A percentile compares a stretch with the other conserved stretches of the same genome.
Conservation (phyloP, 257 asterid species). For the Ballota nigra region DNA sequence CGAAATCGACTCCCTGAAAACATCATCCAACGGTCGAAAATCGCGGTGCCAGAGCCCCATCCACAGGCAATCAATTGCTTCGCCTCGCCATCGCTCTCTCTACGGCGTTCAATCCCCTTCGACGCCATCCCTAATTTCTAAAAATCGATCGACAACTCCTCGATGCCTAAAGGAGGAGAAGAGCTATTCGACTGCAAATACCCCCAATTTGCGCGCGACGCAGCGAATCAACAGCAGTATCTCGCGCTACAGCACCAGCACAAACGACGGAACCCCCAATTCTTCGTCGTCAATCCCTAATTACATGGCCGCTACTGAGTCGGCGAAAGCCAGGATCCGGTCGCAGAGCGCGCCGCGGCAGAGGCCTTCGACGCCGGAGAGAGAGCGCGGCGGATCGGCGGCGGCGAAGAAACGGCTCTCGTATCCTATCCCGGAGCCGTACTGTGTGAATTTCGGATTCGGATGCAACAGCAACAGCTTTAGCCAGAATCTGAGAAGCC, state of each 20-base stretch:
- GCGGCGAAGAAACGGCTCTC: conserved; percentile 71
- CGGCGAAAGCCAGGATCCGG: conserved; percentile 75
- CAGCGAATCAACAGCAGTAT: conserved; percentile 36
- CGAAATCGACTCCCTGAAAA: conserved; percentile 56
- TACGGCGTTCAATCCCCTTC: conserved; percentile 41
- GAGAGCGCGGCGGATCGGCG: conserved; percentile 55
- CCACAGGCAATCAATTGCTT: conserved; percentile 39
- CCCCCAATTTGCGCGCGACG: conserved; percentile 61
- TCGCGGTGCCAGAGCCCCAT: conserved; percentile 62
- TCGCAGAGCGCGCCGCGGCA: conserved; percentile 90
- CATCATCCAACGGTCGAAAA: conserved; percentile 42
- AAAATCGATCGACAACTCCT: conserved; percentile 55
- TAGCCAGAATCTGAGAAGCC: conserved; percentile 60
- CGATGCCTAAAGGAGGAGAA: conserved; percentile 44
- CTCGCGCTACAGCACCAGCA: conserved; percentile 40
- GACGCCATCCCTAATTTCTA: conserved; percentile 46
- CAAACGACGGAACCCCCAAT: conserved; percentile 22
- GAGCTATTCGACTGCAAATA: conserved; percentile 82
- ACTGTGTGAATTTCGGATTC: conserved; percentile 35
- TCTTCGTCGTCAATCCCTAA: conserved; percentile 43
- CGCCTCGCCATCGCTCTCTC: conserved; percentile 42
- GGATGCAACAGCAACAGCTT: conserved; percentile 36
- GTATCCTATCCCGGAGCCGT: conserved; percentile 69
- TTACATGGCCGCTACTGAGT: conserved; percentile 92
- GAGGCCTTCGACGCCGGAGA: conserved; percentile 81